phyloP scores from a whole-genome alignment of 768 basidiomycete genomes.

The Pleurotus platypus region DNA sequence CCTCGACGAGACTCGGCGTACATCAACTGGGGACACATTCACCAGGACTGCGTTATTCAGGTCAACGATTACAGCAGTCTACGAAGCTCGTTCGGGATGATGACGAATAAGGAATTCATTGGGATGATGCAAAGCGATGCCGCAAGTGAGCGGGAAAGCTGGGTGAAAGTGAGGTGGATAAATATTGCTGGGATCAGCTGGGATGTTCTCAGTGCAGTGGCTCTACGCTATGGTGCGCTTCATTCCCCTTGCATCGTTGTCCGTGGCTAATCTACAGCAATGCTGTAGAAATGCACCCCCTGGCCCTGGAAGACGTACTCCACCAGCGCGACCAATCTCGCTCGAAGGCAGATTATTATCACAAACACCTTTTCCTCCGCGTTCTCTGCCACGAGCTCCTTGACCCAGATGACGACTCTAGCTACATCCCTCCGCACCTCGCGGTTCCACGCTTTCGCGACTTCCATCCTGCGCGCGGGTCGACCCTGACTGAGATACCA shows the following conservation, averaged over 20 bases:
- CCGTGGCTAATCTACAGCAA: neutral
- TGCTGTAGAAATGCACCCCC: conserved; percentile 58
- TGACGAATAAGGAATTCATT: conserved; percentile 63
- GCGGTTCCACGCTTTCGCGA: neutral
- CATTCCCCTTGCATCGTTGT: neutral
- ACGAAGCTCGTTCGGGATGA: conserved; percentile 46
- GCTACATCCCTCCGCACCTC: conserved; percentile 2
- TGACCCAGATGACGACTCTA: conserved; percentile 22
- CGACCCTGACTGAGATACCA: conserved; percentile 23
- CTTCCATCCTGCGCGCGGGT: conserved; percentile 19
- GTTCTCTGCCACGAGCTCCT: conserved; percentile 61
- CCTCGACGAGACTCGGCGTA: conserved; percentile 58
- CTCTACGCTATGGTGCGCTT: conserved; percentile 56
- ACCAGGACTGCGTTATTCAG: conserved; percentile 62
- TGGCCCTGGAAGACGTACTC: conserved; percentile 69
- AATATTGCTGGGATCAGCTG: conserved; percentile 66
- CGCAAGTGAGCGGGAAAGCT: conserved; percentile 47
- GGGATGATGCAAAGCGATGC: conserved; percentile 41
- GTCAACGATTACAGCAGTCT: conserved; percentile 63
- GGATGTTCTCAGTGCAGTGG: conserved; percentile 69
- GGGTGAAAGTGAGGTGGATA: conserved; percentile 74
- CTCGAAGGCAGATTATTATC: conserved; percentile 71
- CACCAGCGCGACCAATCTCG: conserved; percentile 50
- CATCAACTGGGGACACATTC: conserved; percentile 52
- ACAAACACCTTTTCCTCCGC: conserved; percentile 66